These are phyloP conservation scores for Irpex sp. DNA, from an alignment of 1,284 basidiomycete genomes.

Conservation along the genomic window DNA sequence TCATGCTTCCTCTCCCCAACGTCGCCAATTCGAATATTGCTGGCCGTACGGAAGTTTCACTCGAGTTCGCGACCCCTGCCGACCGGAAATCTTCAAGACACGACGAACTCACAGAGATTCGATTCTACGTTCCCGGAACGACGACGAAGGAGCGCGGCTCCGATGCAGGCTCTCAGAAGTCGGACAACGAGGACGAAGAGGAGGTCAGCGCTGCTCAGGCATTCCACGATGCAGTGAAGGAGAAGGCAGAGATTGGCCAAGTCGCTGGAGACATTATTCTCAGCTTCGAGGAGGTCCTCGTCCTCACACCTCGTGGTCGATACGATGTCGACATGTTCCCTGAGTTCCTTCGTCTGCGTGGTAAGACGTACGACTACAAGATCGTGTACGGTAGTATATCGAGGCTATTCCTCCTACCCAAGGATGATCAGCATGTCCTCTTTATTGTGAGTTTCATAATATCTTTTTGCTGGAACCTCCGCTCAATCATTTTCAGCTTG, in stretches of 20 bases:
- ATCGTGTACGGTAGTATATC: slow-evolving; percentile 91
- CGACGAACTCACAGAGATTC: slow-evolving; percentile 95
- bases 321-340: slow-evolving; percentile 99
- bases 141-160: slow-evolving; percentile 66
- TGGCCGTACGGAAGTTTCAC: slow-evolving; percentile 93
- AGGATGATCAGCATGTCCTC: slow-evolving; percentile 94
- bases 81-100: slow-evolving; percentile 45
- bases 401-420: slow-evolving; percentile 90
- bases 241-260: slow-evolving; percentile 94
- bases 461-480: background rate
- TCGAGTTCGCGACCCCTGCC: slow-evolving; percentile 77
- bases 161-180: slow-evolving; percentile 75
- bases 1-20: slow-evolving; percentile 85
- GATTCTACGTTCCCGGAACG: slow-evolving; percentile 93
- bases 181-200: slow-evolving; percentile 64
- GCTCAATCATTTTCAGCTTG: slow-evolving; percentile 50
- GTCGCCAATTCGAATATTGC: slow-evolving; percentile 99
- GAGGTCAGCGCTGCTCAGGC: slow-evolving; percentile 91
- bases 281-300: slow-evolving; percentile 96
- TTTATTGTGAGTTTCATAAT: slow-evolving; percentile 70
- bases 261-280: slow-evolving; percentile 91
- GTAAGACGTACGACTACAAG: slow-evolving; percentile 99
- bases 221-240: slow-evolving; percentile 96
- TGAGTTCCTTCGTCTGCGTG: slow-evolving; percentile 89
- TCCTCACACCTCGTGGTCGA: slow-evolving; percentile 93